Conservation (phyloP, 257 asterid species). For the Solanum appendiculatum region DNA sequence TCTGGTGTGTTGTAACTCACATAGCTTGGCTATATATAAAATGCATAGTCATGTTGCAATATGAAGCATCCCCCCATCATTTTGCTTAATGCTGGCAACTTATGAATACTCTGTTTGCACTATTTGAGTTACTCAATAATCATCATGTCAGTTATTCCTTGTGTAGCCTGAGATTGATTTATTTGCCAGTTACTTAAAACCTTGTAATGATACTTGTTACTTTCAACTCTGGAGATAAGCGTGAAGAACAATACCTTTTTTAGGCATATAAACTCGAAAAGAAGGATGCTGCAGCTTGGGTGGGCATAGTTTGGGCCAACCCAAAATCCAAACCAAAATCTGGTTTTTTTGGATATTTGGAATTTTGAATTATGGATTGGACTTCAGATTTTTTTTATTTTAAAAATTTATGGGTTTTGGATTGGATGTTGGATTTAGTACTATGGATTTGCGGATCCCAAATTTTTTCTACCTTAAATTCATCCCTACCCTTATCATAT, state of each 20-base stretch:
- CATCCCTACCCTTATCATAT: background rate
- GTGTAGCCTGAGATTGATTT: background rate
- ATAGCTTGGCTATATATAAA: background rate
- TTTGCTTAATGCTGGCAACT: background rate
- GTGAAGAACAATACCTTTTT: background rate
- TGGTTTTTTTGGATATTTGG: background rate
- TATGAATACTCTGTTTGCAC: background rate
- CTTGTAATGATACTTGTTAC: background rate
- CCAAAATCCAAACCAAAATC: background rate
- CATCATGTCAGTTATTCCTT: background rate
- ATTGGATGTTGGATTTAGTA: background rate
- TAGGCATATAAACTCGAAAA: background rate
- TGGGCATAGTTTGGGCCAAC: background rate
- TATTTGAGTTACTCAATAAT: background rate
- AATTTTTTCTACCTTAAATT: background rate
- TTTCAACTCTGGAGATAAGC: background rate
- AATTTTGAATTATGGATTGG: background rate
- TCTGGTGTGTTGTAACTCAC: constrained; percentile 41
- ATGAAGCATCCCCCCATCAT: background rate
- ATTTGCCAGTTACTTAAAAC: background rate
- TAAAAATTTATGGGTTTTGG: background rate
- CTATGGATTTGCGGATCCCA: background rate
- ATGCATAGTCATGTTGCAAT: background rate
- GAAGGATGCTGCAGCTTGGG: background rate
- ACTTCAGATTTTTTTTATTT: background rate